Base-by-base conservation (phyloP, 495 filamentous ascomycete species). In the Clavariopsis aquatica region DNA sequence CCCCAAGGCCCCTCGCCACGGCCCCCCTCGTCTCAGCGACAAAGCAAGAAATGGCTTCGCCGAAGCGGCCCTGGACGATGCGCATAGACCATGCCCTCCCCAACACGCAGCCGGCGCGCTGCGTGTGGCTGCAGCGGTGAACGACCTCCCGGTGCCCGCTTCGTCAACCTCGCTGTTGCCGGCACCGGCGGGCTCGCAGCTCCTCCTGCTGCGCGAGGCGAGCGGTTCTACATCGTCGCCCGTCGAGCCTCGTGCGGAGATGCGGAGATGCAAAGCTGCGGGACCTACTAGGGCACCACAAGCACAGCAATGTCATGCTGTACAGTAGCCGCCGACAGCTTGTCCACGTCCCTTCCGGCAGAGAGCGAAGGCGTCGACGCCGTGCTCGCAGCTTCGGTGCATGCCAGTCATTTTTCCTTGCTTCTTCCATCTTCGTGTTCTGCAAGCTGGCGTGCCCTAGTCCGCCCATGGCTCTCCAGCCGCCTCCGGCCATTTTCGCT, bases 141-240 rank as follows among this genome's bases (percentile, higher is more conserved):
- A 76, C 27, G 76, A 74, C 23, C 52, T 74, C 0, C 72, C 9
- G 72, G 73, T 19, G 79, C 82, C 22, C 73, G 73, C 31, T 73
- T 90, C 28, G 73, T 88, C 41, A 87, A 89, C 64, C 73, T 91
- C 23, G 88, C 79, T 0, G 80, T n/a, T 84, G 3, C 31, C 38
- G 87, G 88, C 0, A 88, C 85, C 0, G 87, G 87, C 10, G 89
- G 88, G 65, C 85, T 87, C 68, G 88, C 85, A 2, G 81, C 86
- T 66, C 64, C 82, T 20, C 76, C 90, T 7, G 80, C 81, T 0
- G 70, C 49, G 4, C 72, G 85, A 28, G 72, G 76, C 1, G 83
- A 88, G 69, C 60, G 65, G 1, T 89, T 78, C 71, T 70, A 79
- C 24, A 79, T 89, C 43, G 64, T 84, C 17, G 87, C n/a, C 85